Base-by-base conservation (phyloP, 2,329 filamentous ascomycete species). In the Cadophora malorum region DNA sequence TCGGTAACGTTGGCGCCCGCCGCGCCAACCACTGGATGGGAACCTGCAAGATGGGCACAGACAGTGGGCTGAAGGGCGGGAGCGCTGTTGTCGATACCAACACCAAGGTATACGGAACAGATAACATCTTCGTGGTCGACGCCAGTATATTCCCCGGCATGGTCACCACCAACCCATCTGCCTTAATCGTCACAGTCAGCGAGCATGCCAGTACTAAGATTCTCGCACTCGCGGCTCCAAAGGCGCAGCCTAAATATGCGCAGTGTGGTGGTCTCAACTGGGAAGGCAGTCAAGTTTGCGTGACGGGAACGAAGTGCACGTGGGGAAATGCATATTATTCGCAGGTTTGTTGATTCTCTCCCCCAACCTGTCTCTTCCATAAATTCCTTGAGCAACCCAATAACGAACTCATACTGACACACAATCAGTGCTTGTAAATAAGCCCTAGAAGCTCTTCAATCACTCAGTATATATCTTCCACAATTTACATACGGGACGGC, bases 111-210 rank as follows among this genome's bases (percentile, higher is more conserved):
- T 91, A 87, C 74, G 89, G 88, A 41, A 91, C 86, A 0, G 87
- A 90, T 73, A 91, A 91, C 78, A 81, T 91, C 59, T 90, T 88
- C 74, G 86, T 91, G n/a, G 87, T 91, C 5, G 89, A 92, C 73
- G 89, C 86, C 0, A 86, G 85, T 69, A 88, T 92, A 74, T 90
- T 91, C 80, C 89, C 90, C 0, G 90, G 90, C 69, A 86, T 91
- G 73, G 83, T 88, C 2, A 88, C 88, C 0, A 87, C 88, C 19
- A 93, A 93, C 79, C 90, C 90, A 1, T 86, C 86, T 60, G 85
- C 88, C 0, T 84, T 87, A 50, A 86, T 91, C 72, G 87, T 91
- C 75, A 82, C 88, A 33, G 87, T 84, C 14, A 85, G 88, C 21
- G 90, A 91, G 80, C 68, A 70, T n/a, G 76, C 76, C 4, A 63